Evolutionary conservation across 495 filamentous ascomycete species (phyloP), one percentile per base, ranked within the genome.

Genomic region (Trichoderma virens): DNA sequence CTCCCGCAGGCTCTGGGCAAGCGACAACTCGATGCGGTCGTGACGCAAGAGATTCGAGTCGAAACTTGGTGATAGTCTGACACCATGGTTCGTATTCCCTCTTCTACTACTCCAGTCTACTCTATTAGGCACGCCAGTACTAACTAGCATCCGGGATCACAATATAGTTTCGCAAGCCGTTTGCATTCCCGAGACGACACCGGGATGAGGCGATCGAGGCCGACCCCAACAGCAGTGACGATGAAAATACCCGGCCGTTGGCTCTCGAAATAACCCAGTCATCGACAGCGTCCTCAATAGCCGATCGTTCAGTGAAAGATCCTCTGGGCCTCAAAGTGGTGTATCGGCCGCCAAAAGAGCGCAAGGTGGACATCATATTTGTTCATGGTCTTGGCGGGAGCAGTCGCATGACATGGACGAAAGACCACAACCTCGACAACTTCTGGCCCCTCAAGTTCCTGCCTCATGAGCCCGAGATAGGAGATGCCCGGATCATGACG

Each of bases 361-460:
- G 31, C 23, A 35, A 31, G 23, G 56, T 39, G 5, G 71, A 78
- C 41, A 68, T 78, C 13, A 65, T 78, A 25, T 76, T 76, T 54
- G 69, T 78, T 25, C 74, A 78, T 68, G 75, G 75, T 2, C 60
- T 78, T 23, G 73, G 75, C 20, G 75, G 74, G 5, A 69, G 62
- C 23, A 72, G 70, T 51, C 56, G 63, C 0, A 67, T 60, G 34
- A 72, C 74, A 62, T 76, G 75, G 75, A 72, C 67, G 3, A 69
- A 72, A 45, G 64, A 71, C 47, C 47, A 69, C 18, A 65, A 76
- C 47, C 56, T 65, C 6, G 65, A 70, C 13, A 62, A 69, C 2
- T 76, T 76, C 64, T 78, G 73, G 75, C 73, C 75, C 1, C 45
- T 47, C 20, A 32, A 54, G 30, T 78, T 66, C 25, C 69, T 78